Evolutionary conservation across 139 green algal species (phyloP).

Genomic region (Chlamydomonas incerta): DNA sequence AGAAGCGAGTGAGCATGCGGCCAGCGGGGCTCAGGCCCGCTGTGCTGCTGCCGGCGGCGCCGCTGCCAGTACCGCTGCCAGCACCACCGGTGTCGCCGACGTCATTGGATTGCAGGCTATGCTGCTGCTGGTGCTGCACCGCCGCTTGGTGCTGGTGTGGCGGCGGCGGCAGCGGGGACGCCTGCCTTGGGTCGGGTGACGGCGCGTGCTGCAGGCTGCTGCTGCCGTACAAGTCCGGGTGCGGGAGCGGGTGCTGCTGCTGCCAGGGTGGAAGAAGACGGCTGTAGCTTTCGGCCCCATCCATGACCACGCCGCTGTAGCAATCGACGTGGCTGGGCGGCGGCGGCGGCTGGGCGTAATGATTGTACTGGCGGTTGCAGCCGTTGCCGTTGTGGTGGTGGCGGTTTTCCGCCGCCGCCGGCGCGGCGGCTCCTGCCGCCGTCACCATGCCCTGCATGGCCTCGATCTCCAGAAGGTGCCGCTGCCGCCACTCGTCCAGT

Average conservation of each 20-base stretch:
- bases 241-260: too few species aligned
- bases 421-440: not conserved
- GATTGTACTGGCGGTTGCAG: too few species aligned
- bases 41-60: not conserved
- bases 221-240: too few species aligned
- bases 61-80: not conserved
- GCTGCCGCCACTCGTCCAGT: slow-evolving; percentile 37
- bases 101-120: not conserved
- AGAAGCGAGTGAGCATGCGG: slow-evolving; percentile 15
- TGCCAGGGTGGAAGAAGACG: too few species aligned
- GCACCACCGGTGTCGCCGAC: too few species aligned
- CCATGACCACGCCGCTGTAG: not conserved
- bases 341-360: not conserved
- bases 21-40: slow-evolving; percentile 25
- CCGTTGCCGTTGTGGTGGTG: not conserved
- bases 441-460: not conserved
- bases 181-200: too few species aligned
- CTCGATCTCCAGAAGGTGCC: not conserved
- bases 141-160: not conserved
- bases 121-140: not conserved
- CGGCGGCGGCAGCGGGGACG: too few species aligned
- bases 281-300: too few species aligned
- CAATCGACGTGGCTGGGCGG: too few species aligned
- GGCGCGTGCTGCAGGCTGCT: too few species aligned
- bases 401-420: not conserved